Evolutionary conservation across 2,329 filamentous ascomycete species (phyloP).

Genomic region (Madurella mycetomatis): DNA sequence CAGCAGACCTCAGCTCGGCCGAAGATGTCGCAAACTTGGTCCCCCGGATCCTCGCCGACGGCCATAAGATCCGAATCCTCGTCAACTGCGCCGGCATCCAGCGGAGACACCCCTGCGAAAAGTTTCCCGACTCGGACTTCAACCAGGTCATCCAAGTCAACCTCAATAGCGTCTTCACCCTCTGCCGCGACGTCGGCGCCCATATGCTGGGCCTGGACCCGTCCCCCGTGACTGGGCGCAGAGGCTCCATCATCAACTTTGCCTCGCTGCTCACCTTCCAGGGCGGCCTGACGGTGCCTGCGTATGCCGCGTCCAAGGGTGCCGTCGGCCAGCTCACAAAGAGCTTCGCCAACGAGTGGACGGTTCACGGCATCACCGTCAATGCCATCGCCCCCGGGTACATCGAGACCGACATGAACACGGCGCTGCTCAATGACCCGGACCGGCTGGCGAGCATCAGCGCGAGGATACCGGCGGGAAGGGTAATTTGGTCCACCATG

Average conservation of each 20-base stretch:
- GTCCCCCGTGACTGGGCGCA: conserved; percentile 46
- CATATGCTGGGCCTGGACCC: conserved; percentile 64
- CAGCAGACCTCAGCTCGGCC: conserved; percentile 62
- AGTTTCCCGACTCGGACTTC: conserved; percentile 75
- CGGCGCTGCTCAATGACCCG: conserved; percentile 69
- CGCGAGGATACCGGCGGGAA: conserved; percentile 73
- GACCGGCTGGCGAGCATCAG: conserved; percentile 69
- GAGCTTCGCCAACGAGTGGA: conserved; percentile 83
- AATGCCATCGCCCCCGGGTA: conserved; percentile 90
- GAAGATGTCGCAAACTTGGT: conserved; percentile 57
- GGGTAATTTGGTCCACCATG: conserved; percentile 31
- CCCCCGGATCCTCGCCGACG: conserved; percentile 57
- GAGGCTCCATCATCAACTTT: conserved; percentile 78
- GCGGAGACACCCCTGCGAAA: conserved; percentile 66
- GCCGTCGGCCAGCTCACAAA: conserved; percentile 82
- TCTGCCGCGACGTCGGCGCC: conserved; percentile 71
- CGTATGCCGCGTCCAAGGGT: conserved; percentile 82
- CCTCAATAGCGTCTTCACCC: conserved; percentile 72
- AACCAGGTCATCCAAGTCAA: conserved; percentile 80
- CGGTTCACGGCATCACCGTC: conserved; percentile 70
- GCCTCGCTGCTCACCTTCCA: conserved; percentile 78
- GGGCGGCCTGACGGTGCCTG: conserved; percentile 81
- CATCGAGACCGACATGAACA: conserved; percentile 93
- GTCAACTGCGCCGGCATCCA: conserved; percentile 88
- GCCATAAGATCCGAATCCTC: conserved; percentile 67